Evolutionary conservation across 2,329 filamentous ascomycete species (phyloP).

Genomic region (Aureobasidium lini): DNA sequence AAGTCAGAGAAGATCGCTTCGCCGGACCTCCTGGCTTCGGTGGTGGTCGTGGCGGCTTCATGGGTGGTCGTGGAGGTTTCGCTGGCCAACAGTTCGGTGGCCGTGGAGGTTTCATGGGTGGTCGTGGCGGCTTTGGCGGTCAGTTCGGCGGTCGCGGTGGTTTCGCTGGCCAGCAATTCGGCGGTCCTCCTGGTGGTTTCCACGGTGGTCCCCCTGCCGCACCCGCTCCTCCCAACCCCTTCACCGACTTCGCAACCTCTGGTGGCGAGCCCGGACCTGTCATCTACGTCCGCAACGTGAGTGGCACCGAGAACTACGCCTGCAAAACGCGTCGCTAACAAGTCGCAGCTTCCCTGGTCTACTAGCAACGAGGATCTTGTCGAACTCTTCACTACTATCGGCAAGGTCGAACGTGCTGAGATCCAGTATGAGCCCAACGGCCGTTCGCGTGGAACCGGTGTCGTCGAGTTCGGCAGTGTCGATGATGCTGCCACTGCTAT

Average conservation of each 20-base stretch:
- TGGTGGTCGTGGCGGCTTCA: constrained; percentile 33
- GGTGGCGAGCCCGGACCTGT: constrained; percentile 74
- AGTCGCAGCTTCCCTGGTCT: constrained; percentile 80
- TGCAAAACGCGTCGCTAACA: constrained; percentile 26
- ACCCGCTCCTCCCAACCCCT: constrained; percentile 68
- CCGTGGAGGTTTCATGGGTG: constrained; percentile 41
- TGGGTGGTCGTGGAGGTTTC: constrained; percentile 27
- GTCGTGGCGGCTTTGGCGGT: constrained; percentile 49
- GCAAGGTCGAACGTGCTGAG: constrained; percentile 96
- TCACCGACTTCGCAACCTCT: constrained; percentile 85
- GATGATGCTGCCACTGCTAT: constrained; percentile 91
- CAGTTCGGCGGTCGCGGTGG: constrained; percentile 35
- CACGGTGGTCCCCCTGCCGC: constrained; percentile 44
- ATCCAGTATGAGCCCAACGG: constrained; percentile 98
- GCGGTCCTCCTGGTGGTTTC: constrained; percentile 28
- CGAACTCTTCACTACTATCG: constrained; percentile 95
- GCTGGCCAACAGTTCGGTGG: constrained; percentile 30
- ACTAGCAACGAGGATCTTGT: constrained; percentile 97
- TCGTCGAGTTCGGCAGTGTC: constrained; percentile 82
- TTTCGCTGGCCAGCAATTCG: constrained; percentile 28
- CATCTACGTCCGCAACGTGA: constrained; percentile 96
- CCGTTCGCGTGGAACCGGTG: constrained; percentile 86
- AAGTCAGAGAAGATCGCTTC: constrained; percentile 94
- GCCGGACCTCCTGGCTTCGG: constrained; percentile 51
- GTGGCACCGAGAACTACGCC: constrained; percentile 31